Conservation (phyloP, 2,329 filamentous ascomycete species). For the Aspergillus fumigatus region DNA sequence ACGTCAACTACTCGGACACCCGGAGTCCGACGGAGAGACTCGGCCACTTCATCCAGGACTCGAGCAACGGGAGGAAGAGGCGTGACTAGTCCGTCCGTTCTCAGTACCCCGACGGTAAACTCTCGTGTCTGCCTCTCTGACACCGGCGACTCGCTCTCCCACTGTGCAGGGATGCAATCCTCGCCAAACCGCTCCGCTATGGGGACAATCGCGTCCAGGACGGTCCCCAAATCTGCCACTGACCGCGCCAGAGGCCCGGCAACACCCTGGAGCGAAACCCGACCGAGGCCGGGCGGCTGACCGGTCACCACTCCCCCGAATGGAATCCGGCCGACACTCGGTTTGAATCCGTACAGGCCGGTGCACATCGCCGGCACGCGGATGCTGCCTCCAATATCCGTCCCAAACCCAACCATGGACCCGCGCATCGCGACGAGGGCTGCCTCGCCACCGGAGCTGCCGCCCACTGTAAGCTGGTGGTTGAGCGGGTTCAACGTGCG, state of each 20-base stretch:
- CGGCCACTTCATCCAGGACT: conserved; percentile 37
- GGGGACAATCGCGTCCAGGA: conserved; percentile 50
- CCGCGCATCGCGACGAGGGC: conserved; percentile 57
- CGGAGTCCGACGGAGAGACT: conserved; percentile 25
- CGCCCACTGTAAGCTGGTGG: conserved; percentile 56
- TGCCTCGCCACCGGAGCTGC: conserved; percentile 63
- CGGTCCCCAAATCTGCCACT: conserved; percentile 39
- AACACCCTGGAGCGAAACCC: conserved; percentile 48
- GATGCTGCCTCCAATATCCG: conserved; percentile 53
- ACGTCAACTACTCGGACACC: conserved; percentile 57
- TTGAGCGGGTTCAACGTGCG: conserved; percentile 62
- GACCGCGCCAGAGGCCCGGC: conserved; percentile 40
- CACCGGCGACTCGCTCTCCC: conserved; percentile 27
- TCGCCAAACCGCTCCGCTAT: conserved; percentile 50
- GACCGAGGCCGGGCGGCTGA: conserved; percentile 43
- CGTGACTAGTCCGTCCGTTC: conserved; percentile 36
- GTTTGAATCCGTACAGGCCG: conserved; percentile 50
- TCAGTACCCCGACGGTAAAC: conserved; percentile 40
- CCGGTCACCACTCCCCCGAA: conserved; percentile 51
- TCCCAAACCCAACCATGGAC: conserved; percentile 57
- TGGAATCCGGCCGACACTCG: conserved; percentile 45
- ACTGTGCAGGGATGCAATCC: conserved; percentile 41
- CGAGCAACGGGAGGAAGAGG: conserved; percentile 38
- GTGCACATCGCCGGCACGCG: conserved; percentile 48
- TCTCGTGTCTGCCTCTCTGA: conserved; percentile 20